Conservation (phyloP, 192 early-diverging fungal species). For the Backusella morwellensis region DNA sequence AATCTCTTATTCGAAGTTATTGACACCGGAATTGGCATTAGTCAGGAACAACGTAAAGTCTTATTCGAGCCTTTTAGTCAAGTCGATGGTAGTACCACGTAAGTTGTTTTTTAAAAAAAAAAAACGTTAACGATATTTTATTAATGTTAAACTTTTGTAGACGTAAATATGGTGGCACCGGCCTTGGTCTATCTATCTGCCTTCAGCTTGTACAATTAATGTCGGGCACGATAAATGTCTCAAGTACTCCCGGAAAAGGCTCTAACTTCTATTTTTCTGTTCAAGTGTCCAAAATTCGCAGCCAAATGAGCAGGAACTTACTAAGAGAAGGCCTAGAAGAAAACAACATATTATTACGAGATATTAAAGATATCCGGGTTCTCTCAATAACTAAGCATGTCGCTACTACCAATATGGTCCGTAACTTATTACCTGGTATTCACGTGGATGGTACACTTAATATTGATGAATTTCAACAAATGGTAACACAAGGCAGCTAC, state of each 20-base stretch:
- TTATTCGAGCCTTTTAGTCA: slow-evolving; percentile 64
- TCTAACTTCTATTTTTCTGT: slow-evolving; percentile 50
- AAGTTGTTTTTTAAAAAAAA: slow-evolving; percentile 21
- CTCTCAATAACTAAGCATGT: not conserved
- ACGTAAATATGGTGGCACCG: slow-evolving; percentile 64
- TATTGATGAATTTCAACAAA: slow-evolving; percentile 6
- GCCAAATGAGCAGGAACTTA: not conserved
- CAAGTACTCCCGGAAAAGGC: slow-evolving; percentile 40
- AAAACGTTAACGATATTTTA: not conserved
- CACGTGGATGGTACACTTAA: slow-evolving; percentile 3
- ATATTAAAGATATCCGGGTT: not conserved
- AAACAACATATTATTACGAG: not conserved
- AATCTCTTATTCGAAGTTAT: slow-evolving; percentile 40
- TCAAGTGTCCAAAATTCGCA: slow-evolving; percentile 28
- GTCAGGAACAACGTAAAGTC: slow-evolving; percentile 42
- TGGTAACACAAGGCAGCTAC: not conserved
- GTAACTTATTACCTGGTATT: slow-evolving; percentile 5
- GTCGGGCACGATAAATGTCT: slow-evolving; percentile 53
- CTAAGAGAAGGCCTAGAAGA: slow-evolving; percentile 4
- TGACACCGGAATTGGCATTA: slow-evolving; percentile 59
- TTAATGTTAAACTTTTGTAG: not conserved
- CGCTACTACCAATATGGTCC: slow-evolving; percentile 16
- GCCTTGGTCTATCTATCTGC: slow-evolving; percentile 60
- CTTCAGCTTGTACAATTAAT: slow-evolving; percentile 59
- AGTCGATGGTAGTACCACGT: slow-evolving; percentile 61